These are phyloP conservation scores for Capillidium heterosporum DNA, from an alignment of 371 early-diverging fungal genomes.

Conservation along the genomic window DNA sequence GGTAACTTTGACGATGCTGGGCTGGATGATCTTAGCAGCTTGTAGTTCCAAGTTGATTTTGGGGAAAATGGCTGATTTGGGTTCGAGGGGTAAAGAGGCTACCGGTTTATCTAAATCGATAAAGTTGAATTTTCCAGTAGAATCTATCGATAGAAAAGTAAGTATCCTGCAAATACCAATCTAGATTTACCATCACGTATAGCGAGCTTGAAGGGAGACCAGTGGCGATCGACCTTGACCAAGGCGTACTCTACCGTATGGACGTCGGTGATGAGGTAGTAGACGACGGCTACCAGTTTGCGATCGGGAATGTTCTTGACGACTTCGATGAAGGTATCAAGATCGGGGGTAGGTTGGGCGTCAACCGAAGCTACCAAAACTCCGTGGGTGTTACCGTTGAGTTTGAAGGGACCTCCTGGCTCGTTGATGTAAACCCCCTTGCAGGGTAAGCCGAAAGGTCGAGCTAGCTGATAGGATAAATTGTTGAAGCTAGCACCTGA, in stretches of 20 bases:
- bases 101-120: conserved; percentile 28
- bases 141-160: conserved; percentile 11
- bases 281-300: conserved; percentile 57
- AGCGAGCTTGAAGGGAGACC: conserved; percentile 56
- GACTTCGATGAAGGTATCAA: conserved; percentile 57
- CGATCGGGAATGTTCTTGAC: conserved; percentile 57
- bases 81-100: conserved; percentile 29
- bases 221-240: conserved; percentile 58
- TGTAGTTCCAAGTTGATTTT: conserved; percentile 32
- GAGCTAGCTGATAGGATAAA: conserved; percentile 69
- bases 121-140: conserved; percentile 38
- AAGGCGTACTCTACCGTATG: conserved; percentile 52
- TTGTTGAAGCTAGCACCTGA: conserved; percentile 72
- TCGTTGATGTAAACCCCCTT: conserved; percentile 60
- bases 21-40: conserved; percentile 33
- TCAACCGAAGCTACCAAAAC: conserved; percentile 60
- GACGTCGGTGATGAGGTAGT: conserved; percentile 57
- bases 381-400: conserved; percentile 62
- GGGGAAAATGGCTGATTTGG: conserved; percentile 28
- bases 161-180: neutral
- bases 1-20: conserved; percentile 39
- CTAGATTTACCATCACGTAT: conserved; percentile 43
- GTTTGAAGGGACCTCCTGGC: conserved; percentile 41
- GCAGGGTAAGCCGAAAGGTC: conserved; percentile 43
- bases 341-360: conserved; percentile 42